Evolutionary conservation across 2,329 filamentous ascomycete species (phyloP).

Genomic region (Xylaria hypoxylon): DNA sequence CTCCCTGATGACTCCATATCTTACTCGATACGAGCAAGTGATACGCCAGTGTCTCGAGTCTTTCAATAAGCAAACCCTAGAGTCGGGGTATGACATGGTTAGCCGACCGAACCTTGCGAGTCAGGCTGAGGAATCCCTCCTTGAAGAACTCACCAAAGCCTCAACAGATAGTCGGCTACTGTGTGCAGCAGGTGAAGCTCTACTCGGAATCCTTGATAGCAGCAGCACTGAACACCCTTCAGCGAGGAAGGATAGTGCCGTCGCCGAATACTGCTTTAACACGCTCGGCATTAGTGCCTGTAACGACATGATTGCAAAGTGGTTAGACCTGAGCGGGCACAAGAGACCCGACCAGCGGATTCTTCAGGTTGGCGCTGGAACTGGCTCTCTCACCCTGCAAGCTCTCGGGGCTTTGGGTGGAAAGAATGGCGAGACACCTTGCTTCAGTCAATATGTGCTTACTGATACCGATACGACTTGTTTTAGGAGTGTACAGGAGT

Average conservation of each 20-base stretch:
- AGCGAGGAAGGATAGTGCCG: background rate
- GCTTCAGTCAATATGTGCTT: constrained; percentile 5
- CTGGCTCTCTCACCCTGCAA: background rate
- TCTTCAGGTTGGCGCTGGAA: constrained; percentile 1
- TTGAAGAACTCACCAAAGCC: background rate
- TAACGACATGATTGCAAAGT: constrained; percentile 8
- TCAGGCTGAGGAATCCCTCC: background rate
- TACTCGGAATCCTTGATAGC: background rate
- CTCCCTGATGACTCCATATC: background rate
- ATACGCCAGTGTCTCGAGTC: constrained; percentile 10
- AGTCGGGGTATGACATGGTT: background rate
- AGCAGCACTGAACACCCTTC: background rate
- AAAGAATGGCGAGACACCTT: background rate
- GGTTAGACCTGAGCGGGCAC: constrained; percentile 1
- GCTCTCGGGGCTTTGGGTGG: background rate
- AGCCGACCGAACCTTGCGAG: background rate
- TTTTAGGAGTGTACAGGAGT: background rate
- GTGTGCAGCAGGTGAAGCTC: background rate
- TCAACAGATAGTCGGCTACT: background rate
- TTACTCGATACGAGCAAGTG: constrained; percentile 6
- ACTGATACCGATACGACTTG: background rate
- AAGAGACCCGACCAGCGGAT: constrained; percentile 4
- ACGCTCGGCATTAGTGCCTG: background rate
- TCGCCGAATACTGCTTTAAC: background rate
- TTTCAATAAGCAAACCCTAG: background rate